Conservation (phyloP, 2,329 filamentous ascomycete species). For the Pseudofabraea citricarpa region DNA sequence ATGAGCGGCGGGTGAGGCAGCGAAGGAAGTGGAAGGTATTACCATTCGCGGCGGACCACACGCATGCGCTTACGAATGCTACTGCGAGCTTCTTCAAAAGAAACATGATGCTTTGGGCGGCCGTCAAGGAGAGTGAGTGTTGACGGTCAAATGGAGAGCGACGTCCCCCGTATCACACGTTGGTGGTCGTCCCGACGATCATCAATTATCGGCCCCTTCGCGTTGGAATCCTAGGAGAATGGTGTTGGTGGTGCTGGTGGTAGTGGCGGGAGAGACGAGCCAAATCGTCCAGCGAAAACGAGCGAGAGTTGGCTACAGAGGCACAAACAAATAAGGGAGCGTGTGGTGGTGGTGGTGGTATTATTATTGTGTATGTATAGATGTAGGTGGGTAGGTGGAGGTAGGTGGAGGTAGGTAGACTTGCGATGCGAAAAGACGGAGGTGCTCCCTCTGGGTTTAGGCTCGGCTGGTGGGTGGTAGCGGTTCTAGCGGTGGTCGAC, state of each 20-base stretch:
- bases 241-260: no score
- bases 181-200: conserved; percentile 1
- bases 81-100: conserved; percentile 19
- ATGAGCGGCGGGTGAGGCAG: neutral
- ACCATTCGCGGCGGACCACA: conserved; percentile 16
- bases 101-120: conserved; percentile 17
- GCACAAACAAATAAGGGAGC: neutral
- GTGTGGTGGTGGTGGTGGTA: neutral
- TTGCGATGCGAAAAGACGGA: no score
- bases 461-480: no score
- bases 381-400: no score
- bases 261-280: no score
- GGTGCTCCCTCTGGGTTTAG: no score
- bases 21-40: conserved; percentile 2
- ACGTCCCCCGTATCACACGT: no score
- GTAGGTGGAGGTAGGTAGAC: no score
- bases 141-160: no score
- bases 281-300: conserved; percentile 2
- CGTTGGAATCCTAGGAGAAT: no score
- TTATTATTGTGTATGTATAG: neutral
- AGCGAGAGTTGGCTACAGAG: neutral
- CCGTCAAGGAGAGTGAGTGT: neutral
- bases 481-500: no score
- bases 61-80: conserved; percentile 16
- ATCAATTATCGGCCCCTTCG: neutral